phyloP scores from a whole-genome alignment of 257 asterid genomes.

The Scutellaria barbata region DNA sequence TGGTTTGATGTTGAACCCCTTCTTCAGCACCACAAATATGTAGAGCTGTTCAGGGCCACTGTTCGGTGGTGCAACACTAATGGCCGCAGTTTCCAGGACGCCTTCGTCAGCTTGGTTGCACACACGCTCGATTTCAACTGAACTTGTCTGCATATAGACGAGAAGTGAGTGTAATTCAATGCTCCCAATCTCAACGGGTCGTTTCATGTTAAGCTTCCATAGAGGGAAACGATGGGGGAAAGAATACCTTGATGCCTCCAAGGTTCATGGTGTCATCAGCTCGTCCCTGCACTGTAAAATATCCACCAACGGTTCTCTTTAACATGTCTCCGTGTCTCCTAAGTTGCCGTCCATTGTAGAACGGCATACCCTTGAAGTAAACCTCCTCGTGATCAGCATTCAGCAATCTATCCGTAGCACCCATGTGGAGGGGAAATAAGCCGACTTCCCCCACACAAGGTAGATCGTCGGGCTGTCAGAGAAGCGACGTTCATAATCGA shows the following conservation, averaged over 20 bases:
- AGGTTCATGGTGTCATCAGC: constrained; percentile 98
- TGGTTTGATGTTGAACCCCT: constrained; percentile 49
- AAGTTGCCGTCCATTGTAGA: constrained; percentile 84
- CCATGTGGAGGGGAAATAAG: constrained; percentile 72
- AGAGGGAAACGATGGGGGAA: not conserved
- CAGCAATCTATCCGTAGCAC: constrained; percentile 76
- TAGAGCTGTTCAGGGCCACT: constrained; percentile 89
- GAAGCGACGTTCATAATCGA: not conserved
- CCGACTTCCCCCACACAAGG: constrained; percentile 92
- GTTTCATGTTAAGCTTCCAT: not conserved
- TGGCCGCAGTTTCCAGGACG: constrained; percentile 86
- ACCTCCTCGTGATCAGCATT: constrained; percentile 89
- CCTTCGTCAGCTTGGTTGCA: constrained; percentile 74
- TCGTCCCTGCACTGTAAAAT: constrained; percentile 74
- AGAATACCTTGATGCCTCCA: constrained; percentile 86
- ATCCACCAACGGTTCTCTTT: constrained; percentile 79
- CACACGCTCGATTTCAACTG: constrained; percentile 82
- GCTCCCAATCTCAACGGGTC: not conserved
- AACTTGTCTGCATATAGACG: constrained; percentile 64
- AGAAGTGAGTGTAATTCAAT: not conserved
- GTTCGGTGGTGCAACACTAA: constrained; percentile 64
- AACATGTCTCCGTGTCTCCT: constrained; percentile 92
- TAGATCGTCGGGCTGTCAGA: constrained; percentile 69
- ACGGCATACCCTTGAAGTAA: constrained; percentile 92
- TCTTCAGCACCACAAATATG: constrained; percentile 74